Evolutionary conservation across 1,284 basidiomycete species (phyloP).

Genomic region (Testicularia cyperi): DNA sequence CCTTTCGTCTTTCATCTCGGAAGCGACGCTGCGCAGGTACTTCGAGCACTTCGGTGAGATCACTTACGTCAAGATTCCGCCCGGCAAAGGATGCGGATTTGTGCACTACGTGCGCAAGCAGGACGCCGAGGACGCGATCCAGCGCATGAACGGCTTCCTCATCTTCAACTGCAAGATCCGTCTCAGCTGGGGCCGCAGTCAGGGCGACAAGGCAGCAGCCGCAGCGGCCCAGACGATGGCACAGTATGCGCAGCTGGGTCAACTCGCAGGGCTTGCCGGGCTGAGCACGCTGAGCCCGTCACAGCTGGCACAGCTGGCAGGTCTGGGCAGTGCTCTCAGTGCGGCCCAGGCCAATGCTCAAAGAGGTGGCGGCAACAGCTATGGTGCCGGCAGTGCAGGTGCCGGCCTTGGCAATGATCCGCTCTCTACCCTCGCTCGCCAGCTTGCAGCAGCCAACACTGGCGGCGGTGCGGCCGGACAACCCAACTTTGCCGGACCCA

Average conservation of each 20-base stretch:
- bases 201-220: constrained; percentile 58
- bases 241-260: constrained; percentile 47
- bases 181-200: constrained; percentile 79
- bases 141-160: constrained; percentile 93
- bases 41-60: constrained; percentile 58
- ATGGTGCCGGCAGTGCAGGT: constrained; percentile 3
- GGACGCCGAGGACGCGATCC: constrained; percentile 87
- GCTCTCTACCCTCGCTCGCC: constrained; percentile 31
- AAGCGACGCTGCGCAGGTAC: constrained; percentile 52
- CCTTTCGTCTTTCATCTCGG: constrained; percentile 54
- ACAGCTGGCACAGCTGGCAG: constrained; percentile 44
- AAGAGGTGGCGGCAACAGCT: constrained; percentile 8
- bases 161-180: constrained; percentile 81
- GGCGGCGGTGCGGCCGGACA: constrained; percentile 3
- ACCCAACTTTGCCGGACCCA: no score
- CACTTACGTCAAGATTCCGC: constrained; percentile 78
- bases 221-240: constrained; percentile 51
- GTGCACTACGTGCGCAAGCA: constrained; percentile 89
- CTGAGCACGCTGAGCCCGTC: constrained; percentile 41
- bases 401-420: constrained; percentile 26
- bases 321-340: constrained; percentile 40
- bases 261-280: constrained; percentile 42
- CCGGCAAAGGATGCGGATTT: constrained; percentile 92
- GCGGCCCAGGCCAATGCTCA: constrained; percentile 32
- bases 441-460: constrained; percentile 35